Percentiles rank a stretch among this genome's conserved stretches.
phyloP scores from a whole-genome alignment of 164 flowering plant species.

The Brasenia schreberi region DNA sequence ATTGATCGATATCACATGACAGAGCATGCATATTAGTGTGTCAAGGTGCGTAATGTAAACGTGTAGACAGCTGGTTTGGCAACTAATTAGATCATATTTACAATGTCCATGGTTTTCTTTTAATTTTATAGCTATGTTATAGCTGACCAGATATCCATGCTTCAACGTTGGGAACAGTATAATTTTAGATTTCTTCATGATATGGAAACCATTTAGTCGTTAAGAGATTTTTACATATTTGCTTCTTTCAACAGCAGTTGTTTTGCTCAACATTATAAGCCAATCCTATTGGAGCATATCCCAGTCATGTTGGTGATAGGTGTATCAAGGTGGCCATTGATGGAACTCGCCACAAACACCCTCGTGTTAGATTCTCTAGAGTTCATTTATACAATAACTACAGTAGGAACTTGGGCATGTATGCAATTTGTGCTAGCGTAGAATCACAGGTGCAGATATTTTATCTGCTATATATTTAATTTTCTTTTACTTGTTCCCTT shows the following conservation, averaged over 20 bases:
- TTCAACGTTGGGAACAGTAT: too few relatives aligned
- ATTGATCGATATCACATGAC: conserved; percentile 72
- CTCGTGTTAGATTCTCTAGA: conserved; percentile 76
- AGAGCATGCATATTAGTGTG: conserved; percentile 72
- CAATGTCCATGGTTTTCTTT: too few relatives aligned
- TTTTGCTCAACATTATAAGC: conserved; percentile 62
- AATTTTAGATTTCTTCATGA: too few relatives aligned
- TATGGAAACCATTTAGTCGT: too few relatives aligned
- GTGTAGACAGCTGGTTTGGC: background rate
- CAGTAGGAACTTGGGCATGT: conserved; percentile 80
- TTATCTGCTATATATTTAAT: background rate
- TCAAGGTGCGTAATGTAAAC: conserved; percentile 33
- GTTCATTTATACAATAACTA: conserved; percentile 83
- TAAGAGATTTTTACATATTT: background rate
- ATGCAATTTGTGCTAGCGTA: conserved; percentile 89
- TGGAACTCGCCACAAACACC: conserved; percentile 78
- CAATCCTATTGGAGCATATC: conserved; percentile 81
- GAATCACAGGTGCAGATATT: conserved; percentile 51
- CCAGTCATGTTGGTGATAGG: conserved; percentile 56
- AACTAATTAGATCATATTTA: too few relatives aligned
- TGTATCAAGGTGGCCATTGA: conserved; percentile 67
- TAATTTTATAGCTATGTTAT: too few relatives aligned
- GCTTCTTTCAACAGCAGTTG: conserved; percentile 38
- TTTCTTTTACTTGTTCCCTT: background rate
- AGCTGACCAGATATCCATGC: too few relatives aligned